Conservation (phyloP, 1,284 basidiomycete genomes). For the Cryptococcus hybrid region DNA sequence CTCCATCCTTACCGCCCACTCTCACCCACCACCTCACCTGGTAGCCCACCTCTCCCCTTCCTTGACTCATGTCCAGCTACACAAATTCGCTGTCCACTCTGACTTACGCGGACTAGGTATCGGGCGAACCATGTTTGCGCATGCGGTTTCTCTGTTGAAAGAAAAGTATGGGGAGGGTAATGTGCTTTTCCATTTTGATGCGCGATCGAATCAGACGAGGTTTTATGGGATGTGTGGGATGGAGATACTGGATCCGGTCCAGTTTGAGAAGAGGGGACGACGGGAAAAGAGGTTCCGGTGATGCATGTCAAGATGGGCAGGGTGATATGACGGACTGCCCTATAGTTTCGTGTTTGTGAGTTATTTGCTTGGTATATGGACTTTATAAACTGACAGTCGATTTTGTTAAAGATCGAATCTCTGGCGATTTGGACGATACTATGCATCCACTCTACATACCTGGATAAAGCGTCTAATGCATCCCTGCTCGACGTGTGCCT, state of each 20-base stretch:
- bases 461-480: too few relatives aligned
- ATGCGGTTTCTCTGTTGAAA: conserved; percentile 6
- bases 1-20: conserved; percentile 6
- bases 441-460: too few relatives aligned
- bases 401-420: too few relatives aligned
- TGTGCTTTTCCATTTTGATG: conserved; percentile 27
- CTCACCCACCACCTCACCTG: background rate
- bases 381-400: too few relatives aligned
- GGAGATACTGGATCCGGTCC: conserved; percentile 16
- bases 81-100: conserved; percentile 29
- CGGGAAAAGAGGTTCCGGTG: conserved; percentile 14
- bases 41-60: background rate
- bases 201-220: conserved; percentile 17
- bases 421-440: too few relatives aligned
- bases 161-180: background rate
- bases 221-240: conserved; percentile 28
- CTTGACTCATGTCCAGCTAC: conserved; percentile 21
- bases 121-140: conserved; percentile 16
- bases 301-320: conserved; percentile 31
- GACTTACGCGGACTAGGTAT: conserved; percentile 22
- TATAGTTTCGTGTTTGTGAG: too few relatives aligned
- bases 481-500: too few relatives aligned
- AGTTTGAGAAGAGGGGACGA: conserved; percentile 23
- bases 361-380: too few relatives aligned
- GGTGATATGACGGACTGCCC: conserved; percentile 6